A percentile compares a stretch with the other conserved stretches of the same genome.
These are phyloP conservation scores for Tylopilus plumbeoviolaceoides DNA, from an alignment of 768 basidiomycete species.

Conservation along the genomic window DNA sequence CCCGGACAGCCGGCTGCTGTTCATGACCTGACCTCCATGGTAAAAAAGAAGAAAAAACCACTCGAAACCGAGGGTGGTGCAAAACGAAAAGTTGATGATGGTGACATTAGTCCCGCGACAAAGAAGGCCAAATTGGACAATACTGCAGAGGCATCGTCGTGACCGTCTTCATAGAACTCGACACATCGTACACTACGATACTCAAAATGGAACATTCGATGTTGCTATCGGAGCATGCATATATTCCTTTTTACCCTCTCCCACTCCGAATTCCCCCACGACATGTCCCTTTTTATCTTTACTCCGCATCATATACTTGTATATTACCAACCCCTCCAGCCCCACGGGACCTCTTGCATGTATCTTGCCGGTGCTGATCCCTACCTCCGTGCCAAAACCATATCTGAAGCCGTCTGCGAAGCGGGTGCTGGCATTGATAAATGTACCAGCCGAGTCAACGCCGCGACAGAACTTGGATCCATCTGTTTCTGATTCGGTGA, in stretches of 20 bases:
- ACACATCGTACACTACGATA: background rate
- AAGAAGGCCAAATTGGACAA: conserved; percentile 67
- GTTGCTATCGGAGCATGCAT: conserved; percentile 47
- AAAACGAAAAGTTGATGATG: conserved; percentile 74
- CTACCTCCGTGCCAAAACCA: conserved; percentile 97
- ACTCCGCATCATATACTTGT: conserved; percentile 93
- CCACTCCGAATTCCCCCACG: conserved; percentile 81
- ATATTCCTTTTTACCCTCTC: conserved; percentile 65
- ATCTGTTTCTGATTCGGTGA: conserved; percentile 71
- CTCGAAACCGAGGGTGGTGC: conserved; percentile 34
- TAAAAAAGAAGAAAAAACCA: conserved; percentile 77
- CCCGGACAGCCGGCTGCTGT: conserved; percentile 43
- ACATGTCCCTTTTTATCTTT: conserved; percentile 70
- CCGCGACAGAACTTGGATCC: conserved; percentile 77
- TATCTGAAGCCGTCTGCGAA: conserved; percentile 97
- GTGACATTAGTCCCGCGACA: conserved; percentile 40
- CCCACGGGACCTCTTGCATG: conserved; percentile 97
- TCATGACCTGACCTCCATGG: conserved; percentile 80
- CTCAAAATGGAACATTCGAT: conserved; percentile 23
- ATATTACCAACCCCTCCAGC: conserved; percentile 87
- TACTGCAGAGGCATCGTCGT: conserved; percentile 17
- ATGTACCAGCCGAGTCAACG: conserved; percentile 90
- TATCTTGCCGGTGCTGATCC: conserved; percentile 94
- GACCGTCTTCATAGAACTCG: background rate
- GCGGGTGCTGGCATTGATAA: conserved; percentile 91